phyloP scores from a whole-genome alignment of 768 basidiomycete species.

The Collybiopsis luxurians region DNA sequence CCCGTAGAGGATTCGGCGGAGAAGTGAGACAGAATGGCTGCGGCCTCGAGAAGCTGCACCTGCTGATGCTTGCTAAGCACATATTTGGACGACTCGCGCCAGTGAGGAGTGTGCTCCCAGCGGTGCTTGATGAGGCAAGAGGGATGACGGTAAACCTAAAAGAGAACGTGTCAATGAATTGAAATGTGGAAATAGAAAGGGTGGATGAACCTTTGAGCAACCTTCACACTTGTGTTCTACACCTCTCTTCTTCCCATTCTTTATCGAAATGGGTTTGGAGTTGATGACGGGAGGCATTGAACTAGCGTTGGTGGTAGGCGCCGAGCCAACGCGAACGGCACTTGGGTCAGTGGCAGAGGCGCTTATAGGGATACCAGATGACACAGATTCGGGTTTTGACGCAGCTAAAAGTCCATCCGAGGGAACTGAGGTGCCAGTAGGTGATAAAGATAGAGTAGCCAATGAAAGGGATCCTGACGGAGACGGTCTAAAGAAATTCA shows the following conservation, averaged over 20 bases:
- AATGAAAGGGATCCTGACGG: slow-evolving; percentile 38
- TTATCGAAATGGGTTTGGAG: slow-evolving; percentile 24
- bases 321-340: not conserved
- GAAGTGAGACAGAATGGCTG: slow-evolving; percentile 90
- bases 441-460: slow-evolving; percentile 42
- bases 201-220: slow-evolving; percentile 79
- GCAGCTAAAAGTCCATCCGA: not conserved
- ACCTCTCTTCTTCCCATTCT: slow-evolving; percentile 72
- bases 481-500: slow-evolving; percentile 25
- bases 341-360: not conserved
- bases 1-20: slow-evolving; percentile 58
- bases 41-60: slow-evolving; percentile 95
- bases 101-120: slow-evolving; percentile 97
- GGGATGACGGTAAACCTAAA: slow-evolving; percentile 84
- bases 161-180: not conserved
- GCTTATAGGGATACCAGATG: not conserved
- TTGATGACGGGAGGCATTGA: slow-evolving; percentile 16
- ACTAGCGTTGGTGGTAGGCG: slow-evolving; percentile 8
- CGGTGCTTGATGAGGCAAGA: slow-evolving; percentile 96
- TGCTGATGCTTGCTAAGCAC: slow-evolving; percentile 96
- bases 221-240: slow-evolving; percentile 90
- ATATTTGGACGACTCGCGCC: slow-evolving; percentile 90
- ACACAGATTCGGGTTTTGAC: not conserved
- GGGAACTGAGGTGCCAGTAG: slow-evolving; percentile 7
- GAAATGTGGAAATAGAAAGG: not conserved